These are phyloP conservation scores for Saccharomycopsis crataegensis DNA, from an alignment of 1,139 yeast species.

Conservation along the genomic window DNA sequence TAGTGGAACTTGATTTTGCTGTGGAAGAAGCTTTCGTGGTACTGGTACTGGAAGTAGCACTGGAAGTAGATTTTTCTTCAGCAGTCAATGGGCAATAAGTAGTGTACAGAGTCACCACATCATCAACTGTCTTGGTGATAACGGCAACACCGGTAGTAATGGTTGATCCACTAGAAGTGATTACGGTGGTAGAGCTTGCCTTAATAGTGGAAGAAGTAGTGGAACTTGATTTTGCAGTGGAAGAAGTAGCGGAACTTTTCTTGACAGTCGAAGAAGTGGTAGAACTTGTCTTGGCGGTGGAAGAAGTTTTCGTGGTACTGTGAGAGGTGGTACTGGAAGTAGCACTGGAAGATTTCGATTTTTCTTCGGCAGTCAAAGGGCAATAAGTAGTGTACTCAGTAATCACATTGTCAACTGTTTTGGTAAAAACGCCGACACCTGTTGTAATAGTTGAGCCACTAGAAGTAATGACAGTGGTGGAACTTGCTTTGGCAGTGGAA, in stretches of 20 bases:
- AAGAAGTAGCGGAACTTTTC: constrained; percentile 19
- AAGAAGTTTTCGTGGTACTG: constrained; percentile 1
- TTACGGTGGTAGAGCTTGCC: constrained; percentile 1
- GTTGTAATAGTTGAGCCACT: constrained; percentile 2
- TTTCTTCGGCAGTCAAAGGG: constrained; percentile 11
- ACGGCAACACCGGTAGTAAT: constrained; percentile 21
- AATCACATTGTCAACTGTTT: not conserved
- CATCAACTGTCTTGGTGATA: constrained; percentile 37
- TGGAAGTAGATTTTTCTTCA: not conserved
- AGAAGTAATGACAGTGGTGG: constrained; percentile 5
- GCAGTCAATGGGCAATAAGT: constrained; percentile 31
- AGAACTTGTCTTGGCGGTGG: not conserved
- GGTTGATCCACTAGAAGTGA: constrained; percentile 11
- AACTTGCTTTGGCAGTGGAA: not conserved
- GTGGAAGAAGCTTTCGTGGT: not conserved
- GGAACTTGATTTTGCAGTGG: constrained; percentile 19
- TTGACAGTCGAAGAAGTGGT: not conserved
- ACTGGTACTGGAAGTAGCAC: constrained; percentile 6
- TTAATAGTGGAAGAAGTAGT: constrained; percentile 13
- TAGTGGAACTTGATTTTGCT: constrained; percentile 16
- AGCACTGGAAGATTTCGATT: constrained; percentile 1
- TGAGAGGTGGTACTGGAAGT: constrained; percentile 21
- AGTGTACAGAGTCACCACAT: constrained; percentile 39
- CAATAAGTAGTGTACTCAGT: constrained; percentile 17
- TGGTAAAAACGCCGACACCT: constrained; percentile 5